Evolutionary conservation across 2,329 filamentous ascomycete genomes (phyloP).

Genomic region (Alternaria alternata): DNA sequence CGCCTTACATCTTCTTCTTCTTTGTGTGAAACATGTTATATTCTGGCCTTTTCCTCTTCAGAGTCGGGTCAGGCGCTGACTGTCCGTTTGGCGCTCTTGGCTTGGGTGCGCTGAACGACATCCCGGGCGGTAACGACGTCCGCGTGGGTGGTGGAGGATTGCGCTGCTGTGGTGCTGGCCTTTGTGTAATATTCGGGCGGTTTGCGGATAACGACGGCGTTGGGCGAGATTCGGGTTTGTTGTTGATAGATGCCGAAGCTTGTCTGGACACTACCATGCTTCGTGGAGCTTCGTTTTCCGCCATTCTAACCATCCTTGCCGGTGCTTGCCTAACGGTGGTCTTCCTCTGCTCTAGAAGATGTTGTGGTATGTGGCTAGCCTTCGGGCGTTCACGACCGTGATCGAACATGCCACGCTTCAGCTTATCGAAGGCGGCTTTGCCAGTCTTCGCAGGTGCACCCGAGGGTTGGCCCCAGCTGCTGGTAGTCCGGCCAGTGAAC

Average conservation of each 20-base stretch:
- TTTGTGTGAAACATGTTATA: constrained; percentile 34
- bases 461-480: constrained; percentile 32
- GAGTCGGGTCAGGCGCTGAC: constrained; percentile 14
- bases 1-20: constrained; percentile 18
- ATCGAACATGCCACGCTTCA: constrained; percentile 45
- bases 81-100: constrained; percentile 21
- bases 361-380: constrained; percentile 38
- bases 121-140: constrained; percentile 37
- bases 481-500: constrained; percentile 25
- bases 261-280: constrained; percentile 38
- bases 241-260: constrained; percentile 33
- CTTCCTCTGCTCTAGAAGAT: constrained; percentile 38
- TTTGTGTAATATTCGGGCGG: constrained; percentile 34
- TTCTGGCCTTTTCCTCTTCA: constrained; percentile 29
- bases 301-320: constrained; percentile 43
- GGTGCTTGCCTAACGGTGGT: constrained; percentile 38
- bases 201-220: constrained; percentile 12
- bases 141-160: constrained; percentile 24
- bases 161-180: constrained; percentile 25
- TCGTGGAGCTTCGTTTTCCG: constrained; percentile 34
- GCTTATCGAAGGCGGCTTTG: constrained; percentile 47
- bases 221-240: constrained; percentile 13
- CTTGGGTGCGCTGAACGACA: constrained; percentile 43
- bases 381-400: constrained; percentile 43
- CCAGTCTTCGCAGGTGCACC: constrained; percentile 45